Percentiles rank a stretch among this genome's conserved stretches.
Conservation (phyloP, 2,329 filamentous ascomycete species). For the Xylaria sp. region DNA sequence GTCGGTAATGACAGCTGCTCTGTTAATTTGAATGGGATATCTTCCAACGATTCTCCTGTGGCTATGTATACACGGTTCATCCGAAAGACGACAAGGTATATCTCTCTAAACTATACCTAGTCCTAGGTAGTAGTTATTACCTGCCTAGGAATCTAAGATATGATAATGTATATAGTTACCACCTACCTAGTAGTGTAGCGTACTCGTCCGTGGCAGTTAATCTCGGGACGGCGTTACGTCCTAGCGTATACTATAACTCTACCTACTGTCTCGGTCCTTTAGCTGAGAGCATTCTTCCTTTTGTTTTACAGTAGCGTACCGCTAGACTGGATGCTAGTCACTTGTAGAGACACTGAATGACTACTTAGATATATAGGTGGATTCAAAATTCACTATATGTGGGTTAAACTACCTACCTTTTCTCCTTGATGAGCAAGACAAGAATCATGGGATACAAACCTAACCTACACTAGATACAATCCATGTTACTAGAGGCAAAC, state of each 20-base stretch:
- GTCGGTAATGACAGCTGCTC: conserved; percentile 9
- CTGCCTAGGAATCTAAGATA: neutral
- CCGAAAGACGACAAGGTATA: neutral
- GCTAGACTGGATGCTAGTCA: neutral
- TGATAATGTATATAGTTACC: too few relatives aligned
- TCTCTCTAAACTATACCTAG: neutral
- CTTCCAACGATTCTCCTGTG: neutral
- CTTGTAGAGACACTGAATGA: neutral
- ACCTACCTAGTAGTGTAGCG: too few relatives aligned
- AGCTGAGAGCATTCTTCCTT: neutral
- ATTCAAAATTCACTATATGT: neutral
- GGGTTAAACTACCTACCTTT: neutral
- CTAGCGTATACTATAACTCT: neutral
- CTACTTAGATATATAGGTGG: neutral
- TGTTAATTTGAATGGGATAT: neutral
- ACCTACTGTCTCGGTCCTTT: neutral
- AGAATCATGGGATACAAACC: neutral
- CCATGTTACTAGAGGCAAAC: neutral
- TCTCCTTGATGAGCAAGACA: neutral
- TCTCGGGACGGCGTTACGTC: neutral
- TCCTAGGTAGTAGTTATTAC: neutral
- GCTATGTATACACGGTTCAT: neutral
- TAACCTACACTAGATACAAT: neutral
- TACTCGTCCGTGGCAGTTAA: too few relatives aligned
- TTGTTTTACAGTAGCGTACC: neutral